Evolutionary conservation across 192 early-diverging fungal genomes (phyloP).

Genomic region (Phlyctochytrium bullatum): DNA sequence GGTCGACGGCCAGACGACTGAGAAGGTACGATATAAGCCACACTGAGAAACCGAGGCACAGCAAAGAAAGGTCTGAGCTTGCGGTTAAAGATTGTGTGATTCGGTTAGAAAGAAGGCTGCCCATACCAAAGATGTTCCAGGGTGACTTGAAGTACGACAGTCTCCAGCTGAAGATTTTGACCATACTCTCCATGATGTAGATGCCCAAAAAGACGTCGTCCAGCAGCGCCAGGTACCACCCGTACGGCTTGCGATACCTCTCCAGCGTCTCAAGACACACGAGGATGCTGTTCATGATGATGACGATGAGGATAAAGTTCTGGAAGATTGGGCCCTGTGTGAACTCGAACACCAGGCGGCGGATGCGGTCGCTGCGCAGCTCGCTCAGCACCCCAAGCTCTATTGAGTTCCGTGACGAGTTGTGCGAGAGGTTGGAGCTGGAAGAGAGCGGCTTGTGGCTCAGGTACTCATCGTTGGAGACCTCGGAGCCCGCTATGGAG

Average conservation of each 20-base stretch:
- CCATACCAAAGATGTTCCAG: conserved; percentile 39
- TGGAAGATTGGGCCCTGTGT: conserved; percentile 13
- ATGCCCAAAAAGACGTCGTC: conserved; percentile 38
- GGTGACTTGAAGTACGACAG: conserved; percentile 26
- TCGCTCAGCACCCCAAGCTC: too few relatives aligned
- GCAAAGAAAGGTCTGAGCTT: conserved; percentile 25
- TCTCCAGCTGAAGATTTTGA: conserved; percentile 33
- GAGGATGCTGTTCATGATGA: conserved; percentile 28
- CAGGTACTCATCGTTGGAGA: too few relatives aligned
- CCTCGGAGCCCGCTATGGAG: too few relatives aligned
- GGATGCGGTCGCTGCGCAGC: conserved; percentile 14
- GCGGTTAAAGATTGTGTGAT: neutral
- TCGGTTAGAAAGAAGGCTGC: neutral
- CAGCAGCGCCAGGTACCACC: conserved; percentile 28
- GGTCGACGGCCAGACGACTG: conserved; percentile 16
- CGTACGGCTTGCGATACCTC: conserved; percentile 17
- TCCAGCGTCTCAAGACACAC: conserved; percentile 22
- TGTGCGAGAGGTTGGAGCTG: too few relatives aligned
- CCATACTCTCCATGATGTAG: conserved; percentile 29
- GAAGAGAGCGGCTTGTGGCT: too few relatives aligned
- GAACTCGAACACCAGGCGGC: conserved; percentile 9
- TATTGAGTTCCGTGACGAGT: too few relatives aligned
- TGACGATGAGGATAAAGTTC: conserved; percentile 22
- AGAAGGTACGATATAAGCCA: conserved; percentile 30
- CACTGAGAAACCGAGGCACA: conserved; percentile 14